phyloP scores from a whole-genome alignment of 2,329 filamentous ascomycete genomes.

The Beauveria sp. region DNA sequence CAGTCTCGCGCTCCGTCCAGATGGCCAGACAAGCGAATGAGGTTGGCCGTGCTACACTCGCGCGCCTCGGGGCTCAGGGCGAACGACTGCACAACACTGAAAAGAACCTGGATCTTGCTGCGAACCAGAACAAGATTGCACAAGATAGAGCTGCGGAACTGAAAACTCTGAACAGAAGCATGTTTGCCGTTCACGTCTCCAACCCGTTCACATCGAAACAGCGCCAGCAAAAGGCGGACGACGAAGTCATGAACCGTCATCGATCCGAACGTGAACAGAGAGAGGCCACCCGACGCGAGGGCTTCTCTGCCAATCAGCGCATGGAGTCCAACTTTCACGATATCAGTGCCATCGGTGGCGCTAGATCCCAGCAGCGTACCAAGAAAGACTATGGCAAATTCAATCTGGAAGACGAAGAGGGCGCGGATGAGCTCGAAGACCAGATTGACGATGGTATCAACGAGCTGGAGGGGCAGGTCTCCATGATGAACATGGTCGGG shows the following conservation, averaged over 20 bases:
- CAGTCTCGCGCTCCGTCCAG: constrained; percentile 31
- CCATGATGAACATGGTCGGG: constrained; percentile 65
- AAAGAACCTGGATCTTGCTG: constrained; percentile 70
- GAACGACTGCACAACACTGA: constrained; percentile 78
- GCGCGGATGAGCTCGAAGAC: constrained; percentile 36
- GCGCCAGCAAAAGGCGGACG: constrained; percentile 56
- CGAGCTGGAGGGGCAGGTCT: constrained; percentile 63
- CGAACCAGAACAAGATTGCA: constrained; percentile 67
- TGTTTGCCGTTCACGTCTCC: constrained; percentile 77
- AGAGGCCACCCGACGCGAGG: constrained; percentile 50
- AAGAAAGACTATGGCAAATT: constrained; percentile 53
- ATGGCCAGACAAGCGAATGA: constrained; percentile 38
- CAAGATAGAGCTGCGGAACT: constrained; percentile 77
- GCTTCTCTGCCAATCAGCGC: constrained; percentile 42
- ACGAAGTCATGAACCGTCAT: constrained; percentile 62
- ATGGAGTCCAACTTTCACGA: constrained; percentile 45
- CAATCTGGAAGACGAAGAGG: constrained; percentile 66
- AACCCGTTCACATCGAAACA: constrained; percentile 70
- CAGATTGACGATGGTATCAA: constrained; percentile 52
- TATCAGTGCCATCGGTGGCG: constrained; percentile 22
- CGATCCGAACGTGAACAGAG: constrained; percentile 58
- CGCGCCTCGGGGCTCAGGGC: constrained; percentile 67
- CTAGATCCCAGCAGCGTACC: constrained; percentile 23
- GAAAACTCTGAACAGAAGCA: constrained; percentile 78
- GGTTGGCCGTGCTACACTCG: constrained; percentile 63